These are phyloP conservation scores for Solanum ahanhuiri DNA, from an alignment of 257 asterid genomes.

Conservation along the genomic window DNA sequence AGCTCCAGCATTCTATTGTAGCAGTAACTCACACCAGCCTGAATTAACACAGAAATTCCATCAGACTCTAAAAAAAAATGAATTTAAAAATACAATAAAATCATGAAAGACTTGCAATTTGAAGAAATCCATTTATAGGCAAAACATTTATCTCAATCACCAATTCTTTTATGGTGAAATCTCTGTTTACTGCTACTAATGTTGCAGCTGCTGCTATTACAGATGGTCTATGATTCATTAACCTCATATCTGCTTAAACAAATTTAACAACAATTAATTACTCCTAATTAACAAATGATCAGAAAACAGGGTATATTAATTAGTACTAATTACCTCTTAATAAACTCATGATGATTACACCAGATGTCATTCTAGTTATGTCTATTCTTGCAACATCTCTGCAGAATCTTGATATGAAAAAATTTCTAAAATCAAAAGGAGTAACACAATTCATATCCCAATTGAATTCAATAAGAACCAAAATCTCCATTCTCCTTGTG, in stretches of 20 bases:
- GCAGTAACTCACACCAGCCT: background rate
- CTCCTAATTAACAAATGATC: background rate
- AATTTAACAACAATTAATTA: background rate
- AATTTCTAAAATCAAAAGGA: slow-evolving; percentile 32
- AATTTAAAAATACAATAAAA: too few relatives aligned
- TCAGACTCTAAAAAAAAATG: background rate
- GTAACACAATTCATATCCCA: slow-evolving; percentile 44
- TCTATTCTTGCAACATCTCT: background rate
- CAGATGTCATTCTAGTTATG: background rate
- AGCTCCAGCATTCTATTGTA: background rate
- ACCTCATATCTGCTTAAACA: slow-evolving; percentile 27
- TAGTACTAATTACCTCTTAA: background rate
- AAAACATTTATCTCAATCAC: slow-evolving; percentile 20
- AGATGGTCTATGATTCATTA: slow-evolving; percentile 32
- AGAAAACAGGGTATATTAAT: background rate
- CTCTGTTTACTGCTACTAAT: slow-evolving; percentile 32
- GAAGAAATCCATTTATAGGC: slow-evolving; percentile 9
- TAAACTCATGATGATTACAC: background rate
- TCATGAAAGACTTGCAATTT: slow-evolving; percentile 24
- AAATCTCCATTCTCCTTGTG: background rate
- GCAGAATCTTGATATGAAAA: background rate
- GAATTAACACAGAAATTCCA: slow-evolving; percentile 13
- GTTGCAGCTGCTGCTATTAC: slow-evolving; percentile 64
- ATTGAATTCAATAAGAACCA: slow-evolving; percentile 36
- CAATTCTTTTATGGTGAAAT: slow-evolving; percentile 24